Base-by-base conservation (phyloP, 345 rosid genomes). In the Passiflora organensis region DNA sequence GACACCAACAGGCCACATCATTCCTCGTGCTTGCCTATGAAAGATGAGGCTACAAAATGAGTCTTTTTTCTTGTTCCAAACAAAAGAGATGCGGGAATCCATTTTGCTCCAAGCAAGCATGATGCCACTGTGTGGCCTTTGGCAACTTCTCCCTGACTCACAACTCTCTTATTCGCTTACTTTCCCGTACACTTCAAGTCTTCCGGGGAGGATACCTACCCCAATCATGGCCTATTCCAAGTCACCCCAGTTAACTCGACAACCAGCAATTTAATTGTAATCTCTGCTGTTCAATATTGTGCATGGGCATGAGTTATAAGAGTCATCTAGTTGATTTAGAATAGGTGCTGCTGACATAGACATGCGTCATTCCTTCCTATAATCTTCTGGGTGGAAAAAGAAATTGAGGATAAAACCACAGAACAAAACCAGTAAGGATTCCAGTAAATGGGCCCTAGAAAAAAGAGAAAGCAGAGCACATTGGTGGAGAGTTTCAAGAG, bases 31-130 rank as follows among this genome's bases (percentile, higher is more conserved):
- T 46, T 39, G 19, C 43, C 62, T 10, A 9, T 28, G 16, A 11
- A 44, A 21, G 55, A n/a, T 17, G 16, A 10, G 17, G 17, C 2
- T 14, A 51, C 3, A 51, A 16, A n/a, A 28, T 8, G 8, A 28
- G 34, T 28, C 34, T 28, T 28, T 28, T 28, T 5, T 12, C 1
- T 19, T 5, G 17, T n/a, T 42, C 20, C 10, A 23, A 37, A 44
- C 43, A 32, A 37, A 57, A 53, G 21, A 59, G 53, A 11, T 28
- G 64, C n/a, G 34, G 22, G 38, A 64, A 37, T 32, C 51, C 8
- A 63, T 58, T 70, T 56, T 69, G 60, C 66, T 76, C 59, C 76
- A 74, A 75, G 81, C 81, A 79, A 65, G 58, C 67, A 79, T 81
- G 72, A 84, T 81, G 71, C 67, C 65, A 77, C 70, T 52, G 67